Percentiles rank a stretch among this genome's conserved stretches.
phyloP scores from a whole-genome alignment of 768 basidiomycete genomes.

The Phanerochaete carnosa region DNA sequence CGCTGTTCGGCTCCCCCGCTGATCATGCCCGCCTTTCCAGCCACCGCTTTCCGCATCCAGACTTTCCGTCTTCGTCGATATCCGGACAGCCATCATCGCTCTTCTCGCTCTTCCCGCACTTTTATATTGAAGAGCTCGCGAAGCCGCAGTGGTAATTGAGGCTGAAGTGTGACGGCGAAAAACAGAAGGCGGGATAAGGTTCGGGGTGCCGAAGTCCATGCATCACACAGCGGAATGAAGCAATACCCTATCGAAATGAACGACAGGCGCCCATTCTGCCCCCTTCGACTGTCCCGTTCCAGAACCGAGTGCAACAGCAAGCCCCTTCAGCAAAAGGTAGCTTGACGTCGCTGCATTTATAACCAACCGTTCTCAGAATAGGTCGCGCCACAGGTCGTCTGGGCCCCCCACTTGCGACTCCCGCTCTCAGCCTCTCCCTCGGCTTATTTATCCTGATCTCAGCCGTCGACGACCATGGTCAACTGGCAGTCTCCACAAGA shows the following conservation, averaged over 20 bases:
- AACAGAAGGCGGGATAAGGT: background rate
- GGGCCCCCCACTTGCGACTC: background rate
- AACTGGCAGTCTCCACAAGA: conserved; percentile 39
- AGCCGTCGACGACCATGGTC: conserved; percentile 28
- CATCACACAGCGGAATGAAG: background rate
- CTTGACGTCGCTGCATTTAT: background rate
- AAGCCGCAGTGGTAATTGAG: background rate
- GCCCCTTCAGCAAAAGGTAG: background rate
- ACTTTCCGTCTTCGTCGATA: no score
- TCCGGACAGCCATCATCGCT: no score
- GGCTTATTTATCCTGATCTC: background rate
- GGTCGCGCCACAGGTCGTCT: background rate
- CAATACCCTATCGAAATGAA: background rate
- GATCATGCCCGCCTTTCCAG: no score
- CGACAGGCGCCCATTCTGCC: background rate
- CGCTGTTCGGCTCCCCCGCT: no score
- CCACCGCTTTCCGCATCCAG: no score
- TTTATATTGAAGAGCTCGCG: background rate
- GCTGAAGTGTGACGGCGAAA: background rate
- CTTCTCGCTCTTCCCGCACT: background rate
- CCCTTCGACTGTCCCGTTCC: background rate
- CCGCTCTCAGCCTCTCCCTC: conserved; percentile 9
- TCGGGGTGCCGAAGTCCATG: background rate
- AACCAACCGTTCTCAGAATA: background rate
- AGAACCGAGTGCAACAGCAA: background rate